These are phyloP conservation scores for Lipomyces starkeyi DNA, from an alignment of 805 yeast species.

Conservation along the genomic window DNA sequence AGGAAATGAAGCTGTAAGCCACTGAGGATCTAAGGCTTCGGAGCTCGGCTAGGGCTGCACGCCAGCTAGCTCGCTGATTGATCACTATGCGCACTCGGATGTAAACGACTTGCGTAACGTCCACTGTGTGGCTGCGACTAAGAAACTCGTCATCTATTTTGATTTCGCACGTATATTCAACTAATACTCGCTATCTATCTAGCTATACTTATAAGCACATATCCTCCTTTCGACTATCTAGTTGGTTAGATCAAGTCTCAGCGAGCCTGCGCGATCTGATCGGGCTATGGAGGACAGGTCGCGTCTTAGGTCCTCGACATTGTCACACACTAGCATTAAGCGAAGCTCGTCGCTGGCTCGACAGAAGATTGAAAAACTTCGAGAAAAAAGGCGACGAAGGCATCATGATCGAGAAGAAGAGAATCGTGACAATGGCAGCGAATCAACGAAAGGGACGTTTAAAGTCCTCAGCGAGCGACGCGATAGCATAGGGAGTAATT, in stretches of 20 bases:
- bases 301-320: conserved; percentile 6
- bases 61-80: no score
- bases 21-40: no score
- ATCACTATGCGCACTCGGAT: no score
- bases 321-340: conserved; percentile 24
- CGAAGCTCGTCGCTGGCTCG: conserved; percentile 27
- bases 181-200: neutral
- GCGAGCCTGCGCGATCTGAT: neutral
- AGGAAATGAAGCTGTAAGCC: no score
- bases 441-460: neutral
- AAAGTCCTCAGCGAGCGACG: conserved; percentile 10
- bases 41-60: no score
- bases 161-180: neutral
- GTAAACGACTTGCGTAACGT: no score
- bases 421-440: conserved; percentile 2
- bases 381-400: conserved; percentile 17
- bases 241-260: neutral
- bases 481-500: neutral
- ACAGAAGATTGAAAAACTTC: conserved; percentile 27
- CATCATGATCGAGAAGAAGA: conserved; percentile 4
- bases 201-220: neutral
- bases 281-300: conserved; percentile 1
- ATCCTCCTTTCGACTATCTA: neutral
- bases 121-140: no score
- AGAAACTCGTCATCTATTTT: neutral